Evolutionary conservation across 1,139 yeast species (phyloP), one percentile per base, ranked within the genome.

Genomic region (Schizosaccharomyces versatilis): DNA sequence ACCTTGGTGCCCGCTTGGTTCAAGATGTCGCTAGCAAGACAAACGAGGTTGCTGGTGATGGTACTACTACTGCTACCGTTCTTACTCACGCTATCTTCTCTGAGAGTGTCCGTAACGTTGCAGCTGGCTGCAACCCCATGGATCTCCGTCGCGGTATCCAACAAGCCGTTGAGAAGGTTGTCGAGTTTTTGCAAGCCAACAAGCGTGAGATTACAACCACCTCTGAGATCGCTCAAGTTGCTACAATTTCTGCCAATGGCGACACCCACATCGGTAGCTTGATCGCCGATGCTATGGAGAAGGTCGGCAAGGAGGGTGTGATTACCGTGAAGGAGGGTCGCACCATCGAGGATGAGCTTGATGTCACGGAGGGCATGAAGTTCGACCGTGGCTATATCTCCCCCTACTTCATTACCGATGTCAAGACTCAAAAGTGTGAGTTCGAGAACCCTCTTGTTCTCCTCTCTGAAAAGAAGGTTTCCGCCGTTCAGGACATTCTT

Each of bases 81-180:
- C 77, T 90, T 62, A 98, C 97, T 64, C 83, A 95, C 72, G 85
- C 96, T 58, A 90, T 90, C 64, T 90, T 90, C 76, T 83, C 96
- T 61, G 98, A 90, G 72, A 81, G 94, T 36, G 97, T 90, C 61
- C 90, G 90, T 76, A 90, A 90, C 66, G 98, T 90, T 57, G 98
- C 98, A 60, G 97, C 98, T 59, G 98, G 98, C 59, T 90, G 98
- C 74, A 90, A 90, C 76, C 98, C 98, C 67, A 93, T 90, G 97
- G 98, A 90, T 68, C 78, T 90, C 69, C 84, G 98, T 78, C 82
- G 95, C 71, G 98, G 98, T 64, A 81, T 96, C 57, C 98, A 90
- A 73, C 93, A 95, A 61, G 98, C 98, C 53, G 98, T 90, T 57
- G 95, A 86, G 71, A 94, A 94, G 51, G 95, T 90, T 57, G 95